These are phyloP conservation scores for Sapria himalayana DNA, from an alignment of 345 rosid genomes.

Conservation along the genomic window DNA sequence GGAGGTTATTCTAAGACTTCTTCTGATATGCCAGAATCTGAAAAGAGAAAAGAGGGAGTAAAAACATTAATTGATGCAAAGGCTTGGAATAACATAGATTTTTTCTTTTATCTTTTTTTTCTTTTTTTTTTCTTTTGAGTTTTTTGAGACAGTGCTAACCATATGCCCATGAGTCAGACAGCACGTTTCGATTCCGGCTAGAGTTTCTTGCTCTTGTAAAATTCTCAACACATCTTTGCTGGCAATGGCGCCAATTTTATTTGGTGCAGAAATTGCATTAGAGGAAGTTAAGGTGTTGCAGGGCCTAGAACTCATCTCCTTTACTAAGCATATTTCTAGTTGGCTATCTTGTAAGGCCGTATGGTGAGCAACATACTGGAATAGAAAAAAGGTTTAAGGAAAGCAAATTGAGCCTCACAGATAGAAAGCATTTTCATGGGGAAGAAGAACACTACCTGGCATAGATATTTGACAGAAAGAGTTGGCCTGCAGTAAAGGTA, in stretches of 20 bases:
- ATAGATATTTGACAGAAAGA: constrained; percentile 45
- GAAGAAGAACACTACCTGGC: constrained; percentile 59
- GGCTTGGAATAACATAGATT: background rate
- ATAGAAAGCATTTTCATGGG: background rate
- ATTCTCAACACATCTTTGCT: constrained; percentile 17
- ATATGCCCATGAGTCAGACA: constrained; percentile 14
- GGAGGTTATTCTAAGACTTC: constrained; percentile 6
- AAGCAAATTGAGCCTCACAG: background rate
- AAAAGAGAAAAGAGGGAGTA: background rate
- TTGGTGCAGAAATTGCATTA: constrained; percentile 1
- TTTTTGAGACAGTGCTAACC: constrained; percentile 13
- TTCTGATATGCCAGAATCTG: constrained; percentile 29
- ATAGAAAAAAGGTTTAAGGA: constrained; percentile 2
- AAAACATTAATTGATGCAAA: background rate
- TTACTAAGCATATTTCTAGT: constrained; percentile 38
- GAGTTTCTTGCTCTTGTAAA: constrained; percentile 20
- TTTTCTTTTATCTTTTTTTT: background rate
- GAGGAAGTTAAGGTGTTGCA: constrained; percentile 8
- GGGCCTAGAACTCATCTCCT: constrained; percentile 13
- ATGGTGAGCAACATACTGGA: constrained; percentile 54
- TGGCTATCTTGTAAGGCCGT: constrained; percentile 44
- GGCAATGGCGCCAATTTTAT: constrained; percentile 9
- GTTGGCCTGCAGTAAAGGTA: constrained; percentile 58
- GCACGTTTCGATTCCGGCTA: constrained; percentile 13
- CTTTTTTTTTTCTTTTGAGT: background rate